Base-by-base conservation (phyloP, 2,329 filamentous ascomycete genomes). In the Arthrinium puccinioides region DNA sequence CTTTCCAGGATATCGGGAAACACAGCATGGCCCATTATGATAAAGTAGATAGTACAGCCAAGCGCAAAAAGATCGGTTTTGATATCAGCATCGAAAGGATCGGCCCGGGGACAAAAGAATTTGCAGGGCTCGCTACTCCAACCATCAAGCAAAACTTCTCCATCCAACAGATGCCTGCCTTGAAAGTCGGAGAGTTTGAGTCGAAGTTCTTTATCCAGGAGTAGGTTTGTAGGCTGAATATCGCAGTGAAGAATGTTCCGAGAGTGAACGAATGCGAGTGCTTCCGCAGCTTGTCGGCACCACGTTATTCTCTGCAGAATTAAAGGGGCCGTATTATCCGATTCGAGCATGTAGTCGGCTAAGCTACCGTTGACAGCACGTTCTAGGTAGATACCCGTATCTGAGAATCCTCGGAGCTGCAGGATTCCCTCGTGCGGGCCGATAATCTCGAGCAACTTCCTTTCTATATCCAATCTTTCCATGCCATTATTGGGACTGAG, bases 61-160 rank as follows among this genome's bases (percentile, higher is more conserved):
- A 34, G 32, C n/a, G 32, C 32, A 20, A 34, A 34, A 16, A 34
- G 19, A 23, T 34, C 32, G 3, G 20, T 34, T 34, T 34, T 23
- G 32, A 25, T 11, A 16, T 15, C n/a, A 9, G 32, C 32, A 14
- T 34, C 32, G 10, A 9, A 21, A 21, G 19, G 19, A 13, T 34
- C 32, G 32, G n/a, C 19, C 8, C 19, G 32, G 11, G 32, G 32
- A 13, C 32, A 25, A n/a, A 6, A 34, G 11, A 23, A 34, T 16
- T 25, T 21, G 18, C 4, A 14, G 18, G 32, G 19, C 32, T 34
- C 32, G 21, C 32, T 21, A 24, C 20, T 34, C 6, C 32, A 34
- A 16, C 32, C 32, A 25, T 34, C 32, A 15, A 34, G 20, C 21
- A 8, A 6, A 15, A 34, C 13, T 5, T 15, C 15, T 25, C 32